Percentiles rank a stretch among this genome's conserved stretches.
These are phyloP conservation scores for Stagonosporopsis rhizophila DNA, from an alignment of 2,329 filamentous ascomycete genomes.

Conservation along the genomic window DNA sequence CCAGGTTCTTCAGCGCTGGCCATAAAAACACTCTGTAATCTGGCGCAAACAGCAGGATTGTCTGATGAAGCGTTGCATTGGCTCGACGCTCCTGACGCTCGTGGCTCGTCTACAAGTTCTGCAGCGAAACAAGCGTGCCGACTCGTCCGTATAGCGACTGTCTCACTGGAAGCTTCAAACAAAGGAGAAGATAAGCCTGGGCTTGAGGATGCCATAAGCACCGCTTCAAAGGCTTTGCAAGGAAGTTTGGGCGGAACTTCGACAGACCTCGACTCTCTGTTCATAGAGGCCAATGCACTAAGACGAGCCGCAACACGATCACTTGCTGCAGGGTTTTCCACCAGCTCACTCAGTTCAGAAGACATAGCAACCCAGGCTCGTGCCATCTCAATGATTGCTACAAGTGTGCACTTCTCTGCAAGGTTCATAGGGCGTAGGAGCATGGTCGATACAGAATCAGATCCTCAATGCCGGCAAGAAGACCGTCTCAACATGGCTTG, in stretches of 20 bases:
- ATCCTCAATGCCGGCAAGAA: slow-evolving; percentile 26
- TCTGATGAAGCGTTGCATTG: slow-evolving; percentile 45
- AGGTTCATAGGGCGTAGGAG: slow-evolving; percentile 40
- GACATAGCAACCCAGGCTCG: slow-evolving; percentile 17
- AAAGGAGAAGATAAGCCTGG: slow-evolving; percentile 28
- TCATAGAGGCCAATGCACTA: slow-evolving; percentile 45
- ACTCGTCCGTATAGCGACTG: slow-evolving; percentile 38
- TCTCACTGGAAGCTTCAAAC: slow-evolving; percentile 39
- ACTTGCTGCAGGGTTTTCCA: slow-evolving; percentile 22
- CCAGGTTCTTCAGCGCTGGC: slow-evolving; percentile 8
- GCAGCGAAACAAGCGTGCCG: slow-evolving; percentile 35
- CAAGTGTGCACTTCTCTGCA: slow-evolving; percentile 42
- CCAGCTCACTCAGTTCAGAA: slow-evolving; percentile 11
- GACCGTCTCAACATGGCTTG: slow-evolving; percentile 34
- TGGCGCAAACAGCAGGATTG: slow-evolving; percentile 46
- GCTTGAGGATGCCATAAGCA: slow-evolving; percentile 26
- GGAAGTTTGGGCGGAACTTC: slow-evolving; percentile 42
- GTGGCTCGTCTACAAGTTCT: slow-evolving; percentile 23
- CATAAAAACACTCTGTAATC: slow-evolving; percentile 34
- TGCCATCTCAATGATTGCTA: slow-evolving; percentile 36
- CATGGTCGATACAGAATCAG: slow-evolving; percentile 24
- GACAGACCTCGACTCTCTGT: slow-evolving; percentile 45
- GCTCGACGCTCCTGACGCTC: slow-evolving; percentile 29
- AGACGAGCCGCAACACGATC: slow-evolving; percentile 41
- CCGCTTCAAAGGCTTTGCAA: slow-evolving; percentile 36